These are phyloP conservation scores for Schizopora paradoxa DNA, from an alignment of 1,284 basidiomycete species.

Conservation along the genomic window DNA sequence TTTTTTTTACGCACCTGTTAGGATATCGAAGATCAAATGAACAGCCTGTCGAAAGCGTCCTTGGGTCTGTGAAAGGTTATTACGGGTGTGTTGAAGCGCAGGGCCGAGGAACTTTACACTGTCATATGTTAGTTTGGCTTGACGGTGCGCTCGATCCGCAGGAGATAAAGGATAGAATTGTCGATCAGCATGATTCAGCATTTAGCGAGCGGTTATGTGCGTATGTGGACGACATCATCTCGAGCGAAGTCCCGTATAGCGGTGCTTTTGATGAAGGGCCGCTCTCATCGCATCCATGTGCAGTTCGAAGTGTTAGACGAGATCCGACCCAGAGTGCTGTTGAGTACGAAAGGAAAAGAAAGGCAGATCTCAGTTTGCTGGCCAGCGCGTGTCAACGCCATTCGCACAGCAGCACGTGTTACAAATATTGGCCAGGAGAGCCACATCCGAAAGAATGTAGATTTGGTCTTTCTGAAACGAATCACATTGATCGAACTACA, in stretches of 20 bases:
- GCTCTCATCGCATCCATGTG: constrained; percentile 28
- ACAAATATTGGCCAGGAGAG: constrained; percentile 31
- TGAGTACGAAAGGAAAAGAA: neutral
- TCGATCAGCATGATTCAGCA: constrained; percentile 18
- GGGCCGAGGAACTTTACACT: constrained; percentile 36
- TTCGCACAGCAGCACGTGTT: constrained; percentile 31
- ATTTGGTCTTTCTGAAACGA: constrained; percentile 26
- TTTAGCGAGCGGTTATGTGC: constrained; percentile 23
- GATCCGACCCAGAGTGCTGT: neutral
- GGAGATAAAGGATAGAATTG: constrained; percentile 26
- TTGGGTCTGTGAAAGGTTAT: constrained; percentile 31
- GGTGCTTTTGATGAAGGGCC: neutral
- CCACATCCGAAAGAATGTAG: constrained; percentile 25
- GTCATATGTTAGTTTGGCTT: constrained; percentile 41
- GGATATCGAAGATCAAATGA: constrained; percentile 20
- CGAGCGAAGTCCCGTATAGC: constrained; percentile 12
- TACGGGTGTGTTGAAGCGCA: constrained; percentile 41
- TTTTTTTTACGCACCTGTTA: constrained; percentile 29
- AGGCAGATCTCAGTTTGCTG: constrained; percentile 24
- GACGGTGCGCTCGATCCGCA: constrained; percentile 33
- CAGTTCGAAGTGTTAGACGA: constrained; percentile 19
- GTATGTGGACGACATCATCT: constrained; percentile 30
- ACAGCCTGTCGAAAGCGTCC: constrained; percentile 24
- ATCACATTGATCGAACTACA: constrained; percentile 8
- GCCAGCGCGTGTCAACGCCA: constrained; percentile 28